These are phyloP conservation scores for Candida orba DNA, from an alignment of 805 yeast genomes.

Conservation along the genomic window DNA sequence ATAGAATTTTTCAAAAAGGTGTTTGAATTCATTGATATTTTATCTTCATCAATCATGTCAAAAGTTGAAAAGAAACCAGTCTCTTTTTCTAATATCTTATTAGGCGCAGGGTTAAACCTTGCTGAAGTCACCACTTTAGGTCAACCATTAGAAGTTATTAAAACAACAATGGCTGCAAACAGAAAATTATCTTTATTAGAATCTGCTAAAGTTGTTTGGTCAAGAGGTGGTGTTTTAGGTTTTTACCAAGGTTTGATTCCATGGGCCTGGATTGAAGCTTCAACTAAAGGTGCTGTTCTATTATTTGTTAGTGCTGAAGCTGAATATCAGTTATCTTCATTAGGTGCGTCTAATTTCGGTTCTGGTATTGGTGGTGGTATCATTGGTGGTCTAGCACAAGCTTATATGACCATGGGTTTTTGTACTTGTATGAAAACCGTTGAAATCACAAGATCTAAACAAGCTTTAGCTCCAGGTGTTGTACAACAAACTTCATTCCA, in stretches of 20 bases:
- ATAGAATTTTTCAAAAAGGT: background rate
- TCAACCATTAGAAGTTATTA: conserved; percentile 92
- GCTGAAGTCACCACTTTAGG: conserved; percentile 93
- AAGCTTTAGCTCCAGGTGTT: conserved; percentile 57
- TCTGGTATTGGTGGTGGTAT: conserved; percentile 96
- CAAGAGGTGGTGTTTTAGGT: conserved; percentile 88
- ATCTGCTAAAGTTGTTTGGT: conserved; percentile 74
- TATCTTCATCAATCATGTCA: conserved; percentile 1
- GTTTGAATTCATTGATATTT: background rate
- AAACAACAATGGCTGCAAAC: conserved; percentile 98
- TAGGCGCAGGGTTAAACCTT: conserved; percentile 90
- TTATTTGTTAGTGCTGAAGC: conserved; percentile 89
- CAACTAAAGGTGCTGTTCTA: conserved; percentile 97
- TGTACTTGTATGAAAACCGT: conserved; percentile 99
- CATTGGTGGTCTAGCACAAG: conserved; percentile 93
- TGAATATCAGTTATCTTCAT: conserved; percentile 61
- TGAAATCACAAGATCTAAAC: conserved; percentile 89
- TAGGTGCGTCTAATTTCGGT: conserved; percentile 65
- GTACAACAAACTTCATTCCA: conserved; percentile 70
- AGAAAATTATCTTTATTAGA: conserved; percentile 60
- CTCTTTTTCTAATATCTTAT: conserved; percentile 78
- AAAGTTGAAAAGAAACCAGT: conserved; percentile 73
- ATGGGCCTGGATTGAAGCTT: conserved; percentile 99
- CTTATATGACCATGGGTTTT: conserved; percentile 94
- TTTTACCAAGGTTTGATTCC: conserved; percentile 97